These are phyloP conservation scores for Bruguiera hainesii DNA, from an alignment of 441 rosid genomes.

Conservation along the genomic window DNA sequence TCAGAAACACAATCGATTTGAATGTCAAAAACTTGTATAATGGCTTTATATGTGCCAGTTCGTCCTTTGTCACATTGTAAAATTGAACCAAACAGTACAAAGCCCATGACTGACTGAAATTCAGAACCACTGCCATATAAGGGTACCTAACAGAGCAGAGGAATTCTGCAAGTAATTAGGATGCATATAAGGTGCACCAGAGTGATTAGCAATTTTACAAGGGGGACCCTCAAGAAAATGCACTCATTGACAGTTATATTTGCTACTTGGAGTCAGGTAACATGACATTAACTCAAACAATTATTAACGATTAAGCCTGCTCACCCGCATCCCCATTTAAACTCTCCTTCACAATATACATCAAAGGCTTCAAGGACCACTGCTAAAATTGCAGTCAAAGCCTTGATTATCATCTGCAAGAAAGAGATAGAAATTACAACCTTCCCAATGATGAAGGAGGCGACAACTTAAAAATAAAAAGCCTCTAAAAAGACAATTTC, in stretches of 20 bases:
- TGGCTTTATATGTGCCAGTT: slow-evolving; percentile 89
- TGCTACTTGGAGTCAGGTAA: background rate
- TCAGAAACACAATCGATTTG: slow-evolving; percentile 94
- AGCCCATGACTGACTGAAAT: slow-evolving; percentile 99
- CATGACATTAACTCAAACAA: background rate
- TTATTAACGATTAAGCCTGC: slow-evolving; percentile 21
- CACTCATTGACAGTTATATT: background rate
- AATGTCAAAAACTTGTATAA: slow-evolving; percentile 91
- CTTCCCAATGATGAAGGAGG: slow-evolving; percentile 21
- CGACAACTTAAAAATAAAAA: slow-evolving; percentile 13
- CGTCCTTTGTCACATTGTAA: slow-evolving; percentile 83
- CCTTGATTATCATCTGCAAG: slow-evolving; percentile 92
- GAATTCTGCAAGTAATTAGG: slow-evolving; percentile 20
- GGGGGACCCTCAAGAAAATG: background rate
- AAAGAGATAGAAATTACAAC: slow-evolving; percentile 17
- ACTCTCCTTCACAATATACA: slow-evolving; percentile 98
- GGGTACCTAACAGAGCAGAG: slow-evolving; percentile 66
- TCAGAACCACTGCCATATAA: slow-evolving; percentile 90
- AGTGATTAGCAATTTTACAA: background rate
- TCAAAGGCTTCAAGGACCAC: slow-evolving; percentile 87
- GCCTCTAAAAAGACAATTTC: slow-evolving; percentile 18
- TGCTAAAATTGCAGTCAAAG: slow-evolving; percentile 74
- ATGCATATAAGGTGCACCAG: background rate
- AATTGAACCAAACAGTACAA: slow-evolving; percentile 95
- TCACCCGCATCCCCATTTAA: slow-evolving; percentile 89